These are phyloP conservation scores for Flaveria robusta DNA, from an alignment of 129 eudicot genomes.

Conservation along the genomic window DNA sequence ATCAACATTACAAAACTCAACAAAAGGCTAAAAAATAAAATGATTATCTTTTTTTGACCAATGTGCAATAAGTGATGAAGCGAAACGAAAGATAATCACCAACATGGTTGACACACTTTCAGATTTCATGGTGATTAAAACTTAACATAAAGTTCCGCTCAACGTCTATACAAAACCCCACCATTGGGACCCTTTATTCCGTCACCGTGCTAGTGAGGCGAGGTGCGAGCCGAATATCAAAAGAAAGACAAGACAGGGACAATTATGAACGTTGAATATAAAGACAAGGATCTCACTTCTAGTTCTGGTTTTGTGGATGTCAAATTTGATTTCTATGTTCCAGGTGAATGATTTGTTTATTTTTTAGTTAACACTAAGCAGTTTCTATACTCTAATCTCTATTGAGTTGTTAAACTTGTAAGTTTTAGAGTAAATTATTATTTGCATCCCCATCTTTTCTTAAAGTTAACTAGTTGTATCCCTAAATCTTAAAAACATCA, in stretches of 20 bases:
- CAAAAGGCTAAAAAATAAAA: slow-evolving; percentile 76
- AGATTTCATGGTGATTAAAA: slow-evolving; percentile 83
- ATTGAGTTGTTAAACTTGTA: too few species aligned
- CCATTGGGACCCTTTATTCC: slow-evolving; percentile 70
- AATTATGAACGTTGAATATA: slow-evolving; percentile 70
- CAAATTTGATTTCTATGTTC: slow-evolving; percentile 76
- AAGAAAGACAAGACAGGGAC: slow-evolving; percentile 53
- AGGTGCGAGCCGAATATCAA: slow-evolving; percentile 71
- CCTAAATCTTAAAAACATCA: too few species aligned
- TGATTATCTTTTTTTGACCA: slow-evolving; percentile 82
- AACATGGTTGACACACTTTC: slow-evolving; percentile 63
- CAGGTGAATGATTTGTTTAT: slow-evolving; percentile 39
- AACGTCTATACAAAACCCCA: slow-evolving; percentile 60
- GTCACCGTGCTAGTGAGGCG: slow-evolving; percentile 78
- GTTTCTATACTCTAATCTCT: not conserved
- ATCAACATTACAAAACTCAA: slow-evolving; percentile 49
- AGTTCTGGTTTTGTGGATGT: slow-evolving; percentile 79
- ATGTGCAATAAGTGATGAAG: slow-evolving; percentile 90
- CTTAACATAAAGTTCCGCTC: slow-evolving; percentile 80
- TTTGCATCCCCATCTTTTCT: too few species aligned
- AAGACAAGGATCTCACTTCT: slow-evolving; percentile 60
- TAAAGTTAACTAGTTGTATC: too few species aligned
- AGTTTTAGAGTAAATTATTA: too few species aligned
- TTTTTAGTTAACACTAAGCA: not conserved
- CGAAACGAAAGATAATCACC: slow-evolving; percentile 73